Evolutionary conservation across 1,284 basidiomycete species (phyloP).

Genomic region (Ceratobasidium sp.): DNA sequence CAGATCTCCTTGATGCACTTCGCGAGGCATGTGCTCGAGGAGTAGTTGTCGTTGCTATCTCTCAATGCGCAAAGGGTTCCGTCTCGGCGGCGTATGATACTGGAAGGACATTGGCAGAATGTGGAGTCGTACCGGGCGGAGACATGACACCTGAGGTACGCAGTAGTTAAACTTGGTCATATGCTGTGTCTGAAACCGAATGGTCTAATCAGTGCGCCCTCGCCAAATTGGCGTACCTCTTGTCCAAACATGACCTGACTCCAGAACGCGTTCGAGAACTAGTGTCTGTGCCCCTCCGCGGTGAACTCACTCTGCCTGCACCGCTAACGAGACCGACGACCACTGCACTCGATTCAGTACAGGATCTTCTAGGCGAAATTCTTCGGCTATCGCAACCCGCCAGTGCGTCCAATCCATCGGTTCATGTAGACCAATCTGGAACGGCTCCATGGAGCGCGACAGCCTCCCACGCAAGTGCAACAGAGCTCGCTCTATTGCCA

Average conservation of each 20-base stretch:
- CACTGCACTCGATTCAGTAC: constrained; percentile 64
- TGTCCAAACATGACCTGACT: constrained; percentile 82
- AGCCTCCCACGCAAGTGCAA: constrained; percentile 69
- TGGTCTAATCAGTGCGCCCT: constrained; percentile 70
- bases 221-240: constrained; percentile 85
- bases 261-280: constrained; percentile 72
- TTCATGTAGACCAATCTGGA: constrained; percentile 43
- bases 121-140: constrained; percentile 77
- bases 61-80: constrained; percentile 84
- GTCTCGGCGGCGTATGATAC: constrained; percentile 84
- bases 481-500: constrained; percentile 72
- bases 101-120: constrained; percentile 72
- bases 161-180: background rate
- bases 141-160: constrained; percentile 94
- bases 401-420: constrained; percentile 46
- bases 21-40: constrained; percentile 82
- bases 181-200: background rate
- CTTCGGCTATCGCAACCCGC: constrained; percentile 61
- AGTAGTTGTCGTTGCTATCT: constrained; percentile 88
- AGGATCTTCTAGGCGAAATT: constrained; percentile 68
- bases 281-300: constrained; percentile 81
- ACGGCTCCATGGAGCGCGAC: constrained; percentile 79
- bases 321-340: constrained; percentile 51
- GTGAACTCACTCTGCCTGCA: constrained; percentile 74
- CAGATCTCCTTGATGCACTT: constrained; percentile 71